Percentiles rank a stretch among this genome's conserved stretches.
These are phyloP conservation scores for Triticum aestivum DNA, from an alignment of 176 grass and related monocot species.

Conservation along the genomic window IWGSC_CS_RefSeq_v2.1 NC_057809.1:154181581-154182080, in stretches of 20 bases:
- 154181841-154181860: not conserved
- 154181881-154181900: not conserved
- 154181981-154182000: not conserved
- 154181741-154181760: not conserved
- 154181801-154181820: not conserved
- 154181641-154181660: not conserved
- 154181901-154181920: conserved; percentile 10
- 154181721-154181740: not conserved
- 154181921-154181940: conserved; percentile 44
- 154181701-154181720: not conserved
- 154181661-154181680: not conserved
- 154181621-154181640: not conserved
- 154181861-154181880: not conserved
- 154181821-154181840: not conserved
- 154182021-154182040: not conserved
- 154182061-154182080: conserved; percentile 48
- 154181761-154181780: not conserved
- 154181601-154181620: not conserved
- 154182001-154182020: not conserved
- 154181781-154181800: not conserved
- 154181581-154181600: too few relatives aligned
- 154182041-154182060: not conserved
- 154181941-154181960: conserved; percentile 4
- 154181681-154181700: conserved; percentile 7
- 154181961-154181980: not conserved